Conservation (phyloP, 2,329 filamentous ascomycete species). For the Xylariales sp. region DNA sequence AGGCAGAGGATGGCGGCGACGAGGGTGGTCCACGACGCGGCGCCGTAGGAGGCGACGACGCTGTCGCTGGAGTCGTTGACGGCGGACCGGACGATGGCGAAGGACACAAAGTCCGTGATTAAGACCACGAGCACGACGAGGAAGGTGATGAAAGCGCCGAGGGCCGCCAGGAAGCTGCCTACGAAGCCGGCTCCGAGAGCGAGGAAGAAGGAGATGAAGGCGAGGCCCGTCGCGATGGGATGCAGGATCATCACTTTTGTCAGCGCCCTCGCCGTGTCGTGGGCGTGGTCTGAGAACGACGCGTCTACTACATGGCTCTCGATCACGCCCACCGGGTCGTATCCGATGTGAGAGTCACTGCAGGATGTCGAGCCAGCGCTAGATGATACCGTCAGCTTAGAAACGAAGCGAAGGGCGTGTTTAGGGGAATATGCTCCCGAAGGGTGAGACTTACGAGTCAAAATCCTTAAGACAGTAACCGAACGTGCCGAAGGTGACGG, state of each 20-base stretch:
- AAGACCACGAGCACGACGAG: constrained; percentile 56
- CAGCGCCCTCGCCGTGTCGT: constrained; percentile 53
- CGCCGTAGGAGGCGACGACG: constrained; percentile 60
- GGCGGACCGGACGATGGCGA: constrained; percentile 51
- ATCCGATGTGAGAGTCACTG: constrained; percentile 43
- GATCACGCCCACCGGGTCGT: constrained; percentile 44
- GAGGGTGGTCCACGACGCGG: constrained; percentile 69
- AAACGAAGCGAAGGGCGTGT: no score
- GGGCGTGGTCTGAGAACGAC: constrained; percentile 52
- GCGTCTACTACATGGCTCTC: constrained; percentile 39
- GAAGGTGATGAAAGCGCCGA: constrained; percentile 55
- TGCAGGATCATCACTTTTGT: constrained; percentile 60
- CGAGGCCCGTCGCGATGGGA: constrained; percentile 47
- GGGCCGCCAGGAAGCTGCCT: constrained; percentile 55
- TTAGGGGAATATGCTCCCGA: background rate
- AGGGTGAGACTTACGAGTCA: constrained; percentile 36
- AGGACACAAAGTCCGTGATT: constrained; percentile 58
- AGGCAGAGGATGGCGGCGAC: constrained; percentile 66
- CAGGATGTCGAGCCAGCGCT: constrained; percentile 43
- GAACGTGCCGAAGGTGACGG: constrained; percentile 58
- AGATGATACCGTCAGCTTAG: constrained; percentile 10
- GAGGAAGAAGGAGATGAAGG: constrained; percentile 60
- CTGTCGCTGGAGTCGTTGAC: constrained; percentile 54
- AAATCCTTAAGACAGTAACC: constrained; percentile 54
- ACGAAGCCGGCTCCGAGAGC: constrained; percentile 57